Evolutionary conservation across 768 basidiomycete species (phyloP), one percentile per base, ranked within the genome.

Genomic region (Tubosaeta sp.): DNA sequence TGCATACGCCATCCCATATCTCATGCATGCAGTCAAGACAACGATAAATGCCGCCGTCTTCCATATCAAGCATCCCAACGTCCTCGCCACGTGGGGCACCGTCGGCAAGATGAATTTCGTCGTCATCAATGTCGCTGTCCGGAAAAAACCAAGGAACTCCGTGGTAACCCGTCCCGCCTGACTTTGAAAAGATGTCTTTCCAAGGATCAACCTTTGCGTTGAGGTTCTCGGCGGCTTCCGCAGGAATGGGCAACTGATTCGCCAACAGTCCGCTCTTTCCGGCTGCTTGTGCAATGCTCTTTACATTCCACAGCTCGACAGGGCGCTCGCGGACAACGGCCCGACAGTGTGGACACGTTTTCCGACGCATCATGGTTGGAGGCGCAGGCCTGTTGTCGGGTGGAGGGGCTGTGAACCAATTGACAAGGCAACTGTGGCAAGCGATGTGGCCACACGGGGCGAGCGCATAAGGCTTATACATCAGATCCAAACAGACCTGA

Each of bases 11-110:
- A 54, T 75, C 81, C 79, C 77, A 82, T 54, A 92, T 86, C 69
- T 92, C 90, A 61, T 91, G 82, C 75, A 83, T 77, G 57, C 88
- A 91, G 39, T 84, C 83, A 14, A 82, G 61, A 64, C 90, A 92
- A 16, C 89, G 78, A 61, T 82, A 85, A n/a, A 91, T 75, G 1
- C 83, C 85, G 11, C 84, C 86, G 53, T 91, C 89, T 57, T 89
- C 87, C 9, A 72, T 74, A 61, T 91, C 89, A 32, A 78, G 77
- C 73, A 86, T 80, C 1, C 88, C 87, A 58, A 83, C 69, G 26
- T 76, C 71, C 38, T 76, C 49, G 59, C 69, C 59, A 62, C 61
- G 59, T 59, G 46, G 61, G 4, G 48, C 52, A 16, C 56, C 22
- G 46, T 53, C 54, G 14, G 49, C 43, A 22, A 55, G 27, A 38